These are phyloP conservation scores for Ogataea allantospora DNA, from an alignment of 805 yeast genomes.

Conservation along the genomic window DNA sequence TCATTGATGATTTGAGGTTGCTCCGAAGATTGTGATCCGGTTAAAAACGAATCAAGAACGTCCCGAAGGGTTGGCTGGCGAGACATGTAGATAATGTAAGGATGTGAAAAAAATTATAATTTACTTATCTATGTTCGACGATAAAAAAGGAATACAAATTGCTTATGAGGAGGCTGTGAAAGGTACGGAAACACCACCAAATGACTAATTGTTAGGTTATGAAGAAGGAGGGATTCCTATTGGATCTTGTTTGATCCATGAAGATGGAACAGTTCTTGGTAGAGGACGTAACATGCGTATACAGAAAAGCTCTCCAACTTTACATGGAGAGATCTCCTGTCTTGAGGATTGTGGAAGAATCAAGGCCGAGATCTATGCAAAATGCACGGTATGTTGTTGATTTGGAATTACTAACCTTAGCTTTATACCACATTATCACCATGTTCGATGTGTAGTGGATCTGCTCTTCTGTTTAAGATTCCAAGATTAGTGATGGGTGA, in stretches of 20 bases:
- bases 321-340: constrained; percentile 91
- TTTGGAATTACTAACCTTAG: constrained; percentile 16
- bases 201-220: constrained; percentile 42
- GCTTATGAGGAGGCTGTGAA: constrained; percentile 71
- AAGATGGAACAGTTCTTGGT: constrained; percentile 80
- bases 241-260: constrained; percentile 70
- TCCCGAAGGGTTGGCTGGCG: constrained; percentile 8
- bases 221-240: constrained; percentile 92
- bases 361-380: constrained; percentile 72
- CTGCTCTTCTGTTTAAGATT: constrained; percentile 84
- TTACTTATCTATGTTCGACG: constrained; percentile 46
- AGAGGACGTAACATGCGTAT: constrained; percentile 89
- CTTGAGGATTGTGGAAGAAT: constrained; percentile 90
- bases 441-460: constrained; percentile 94
- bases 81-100: constrained; percentile 4
- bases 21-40: constrained; percentile 1
- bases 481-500: constrained; percentile 89
- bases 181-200: constrained; percentile 36
- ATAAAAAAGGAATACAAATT: constrained; percentile 59
- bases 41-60: constrained; percentile 8
- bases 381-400: constrained; percentile 55
- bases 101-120: not conserved
- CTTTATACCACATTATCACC: constrained; percentile 92
- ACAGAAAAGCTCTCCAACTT: constrained; percentile 77
- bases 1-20: constrained; percentile 9